Conservation (phyloP, 768 basidiomycete genomes). For the Mycena floridula region DNA sequence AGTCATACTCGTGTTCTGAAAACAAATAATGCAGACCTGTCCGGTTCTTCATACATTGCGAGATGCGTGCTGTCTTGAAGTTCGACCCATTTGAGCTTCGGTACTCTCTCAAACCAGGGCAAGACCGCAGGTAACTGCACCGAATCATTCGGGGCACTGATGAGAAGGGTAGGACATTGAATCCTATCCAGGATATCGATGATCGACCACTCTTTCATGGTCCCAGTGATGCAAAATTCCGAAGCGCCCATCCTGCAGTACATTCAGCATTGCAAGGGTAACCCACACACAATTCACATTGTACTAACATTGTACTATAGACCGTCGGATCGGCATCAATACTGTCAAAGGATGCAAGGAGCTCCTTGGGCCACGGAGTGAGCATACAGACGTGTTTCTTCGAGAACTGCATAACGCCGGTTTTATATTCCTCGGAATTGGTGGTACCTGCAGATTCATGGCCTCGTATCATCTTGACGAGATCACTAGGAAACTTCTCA, state of each 20-base stretch:
- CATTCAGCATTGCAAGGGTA: neutral
- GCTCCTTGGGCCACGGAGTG: conserved; percentile 36
- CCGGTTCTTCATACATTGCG: conserved; percentile 4
- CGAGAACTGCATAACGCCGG: conserved; percentile 35
- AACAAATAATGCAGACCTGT: neutral
- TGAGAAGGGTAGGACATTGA: conserved; percentile 13
- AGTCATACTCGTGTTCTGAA: too few relatives aligned
- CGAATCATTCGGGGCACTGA: conserved; percentile 16
- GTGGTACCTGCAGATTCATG: conserved; percentile 41
- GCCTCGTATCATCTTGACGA: conserved; percentile 31
- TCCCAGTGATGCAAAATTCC: conserved; percentile 23
- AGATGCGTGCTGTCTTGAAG: conserved; percentile 14
- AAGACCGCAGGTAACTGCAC: conserved; percentile 13
- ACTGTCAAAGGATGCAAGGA: conserved; percentile 24
- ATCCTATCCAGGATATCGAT: conserved; percentile 16
- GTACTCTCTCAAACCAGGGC: conserved; percentile 15
- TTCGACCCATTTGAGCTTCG: conserved; percentile 20
- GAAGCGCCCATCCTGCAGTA: conserved; percentile 28
- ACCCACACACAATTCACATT: neutral
- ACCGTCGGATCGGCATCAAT: conserved; percentile 42
- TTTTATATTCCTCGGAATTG: conserved; percentile 36
- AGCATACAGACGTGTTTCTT: conserved; percentile 35
- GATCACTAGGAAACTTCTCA: conserved; percentile 31
- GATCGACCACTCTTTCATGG: conserved; percentile 15
- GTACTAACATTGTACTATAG: conserved; percentile 37